A percentile compares a stretch with the other conserved stretches of the same genome.
phyloP scores from a whole-genome alignment of 2,329 filamentous ascomycete genomes.

The Diaporthe australafricana region DNA sequence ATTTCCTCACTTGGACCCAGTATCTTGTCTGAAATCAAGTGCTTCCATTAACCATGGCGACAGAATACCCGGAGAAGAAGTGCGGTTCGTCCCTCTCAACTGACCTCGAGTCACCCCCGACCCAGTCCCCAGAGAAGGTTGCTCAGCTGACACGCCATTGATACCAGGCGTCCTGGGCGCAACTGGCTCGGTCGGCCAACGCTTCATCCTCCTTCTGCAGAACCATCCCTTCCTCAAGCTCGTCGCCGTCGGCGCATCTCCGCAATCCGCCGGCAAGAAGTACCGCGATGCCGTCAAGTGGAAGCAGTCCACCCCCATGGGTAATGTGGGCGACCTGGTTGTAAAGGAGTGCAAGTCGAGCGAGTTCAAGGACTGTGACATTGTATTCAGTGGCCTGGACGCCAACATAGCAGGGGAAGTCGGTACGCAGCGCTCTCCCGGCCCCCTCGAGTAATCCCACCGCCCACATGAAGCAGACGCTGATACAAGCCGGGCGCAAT shows the following conservation, averaged over 20 bases:
- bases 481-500: conserved; percentile 36
- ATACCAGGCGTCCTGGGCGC: conserved; percentile 80
- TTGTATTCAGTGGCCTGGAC: conserved; percentile 94
- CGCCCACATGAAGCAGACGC: neutral
- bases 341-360: conserved; percentile 86
- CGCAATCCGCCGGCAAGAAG: conserved; percentile 89
- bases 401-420: conserved; percentile 92
- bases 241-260: conserved; percentile 89
- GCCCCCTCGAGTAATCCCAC: conserved; percentile 1
- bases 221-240: conserved; percentile 89
- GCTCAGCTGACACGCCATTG: conserved; percentile 30
- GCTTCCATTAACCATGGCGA: conserved; percentile 33
- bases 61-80: conserved; percentile 67
- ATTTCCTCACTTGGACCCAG: neutral
- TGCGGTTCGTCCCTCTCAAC: conserved; percentile 59
- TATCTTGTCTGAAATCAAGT: too few relatives aligned
- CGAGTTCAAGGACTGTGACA: conserved; percentile 89
- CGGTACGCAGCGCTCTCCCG: conserved; percentile 65
- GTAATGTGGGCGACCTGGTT: conserved; percentile 81
- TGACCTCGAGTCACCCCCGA: conserved; percentile 20
- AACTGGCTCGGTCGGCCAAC: conserved; percentile 94
- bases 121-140: neutral
- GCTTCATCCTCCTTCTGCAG: conserved; percentile 92
- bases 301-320: conserved; percentile 92
- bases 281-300: conserved; percentile 95